Percentiles rank a stretch among this genome's conserved stretches.
These are phyloP conservation scores for Colletotrichum sansevieriae DNA, from an alignment of 2,329 filamentous ascomycete genomes.

Conservation along the genomic window DNA sequence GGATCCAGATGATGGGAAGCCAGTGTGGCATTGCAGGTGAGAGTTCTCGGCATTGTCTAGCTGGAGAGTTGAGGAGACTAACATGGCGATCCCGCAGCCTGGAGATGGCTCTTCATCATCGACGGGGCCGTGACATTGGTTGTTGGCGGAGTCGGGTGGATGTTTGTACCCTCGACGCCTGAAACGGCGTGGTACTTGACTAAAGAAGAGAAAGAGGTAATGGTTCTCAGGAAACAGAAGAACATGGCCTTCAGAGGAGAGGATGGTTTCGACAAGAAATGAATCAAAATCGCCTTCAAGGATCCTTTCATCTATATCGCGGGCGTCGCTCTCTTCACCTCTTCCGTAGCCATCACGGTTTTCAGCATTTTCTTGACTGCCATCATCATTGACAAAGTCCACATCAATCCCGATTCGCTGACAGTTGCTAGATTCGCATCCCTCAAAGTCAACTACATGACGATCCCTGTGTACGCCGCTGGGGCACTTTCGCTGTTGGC, in stretches of 20 bases:
- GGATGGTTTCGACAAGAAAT: conserved; percentile 46
- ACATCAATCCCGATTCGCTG: not conserved
- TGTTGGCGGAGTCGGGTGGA: conserved; percentile 49
- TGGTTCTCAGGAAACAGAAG: conserved; percentile 46
- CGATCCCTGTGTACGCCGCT: conserved; percentile 42
- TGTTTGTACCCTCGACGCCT: conserved; percentile 60
- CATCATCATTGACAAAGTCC: not conserved
- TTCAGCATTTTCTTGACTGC: conserved; percentile 48
- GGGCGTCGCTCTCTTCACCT: conserved; percentile 48
- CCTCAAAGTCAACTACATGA: conserved; percentile 42
- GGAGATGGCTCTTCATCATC: conserved; percentile 65
- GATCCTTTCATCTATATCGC: conserved; percentile 48
- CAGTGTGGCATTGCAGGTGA: conserved; percentile 52
- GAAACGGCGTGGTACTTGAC: conserved; percentile 59
- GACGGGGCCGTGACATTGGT: conserved; percentile 55
- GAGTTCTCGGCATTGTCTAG: too few species aligned
- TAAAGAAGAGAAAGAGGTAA: conserved; percentile 52
- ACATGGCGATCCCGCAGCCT: conserved; percentile 46
- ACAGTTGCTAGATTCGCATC: conserved; percentile 29
- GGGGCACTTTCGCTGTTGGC: conserved; percentile 38
- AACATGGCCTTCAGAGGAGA: conserved; percentile 47
- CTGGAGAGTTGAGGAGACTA: too few species aligned
- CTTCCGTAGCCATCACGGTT: conserved; percentile 48
- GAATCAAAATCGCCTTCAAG: conserved; percentile 46
- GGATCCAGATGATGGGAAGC: conserved; percentile 57